Percentiles rank a stretch among this genome's conserved stretches.
These are phyloP conservation scores for Wickerhamiella allomyrinae DNA, from an alignment of 805 yeast species.

Conservation along the genomic window DNA sequence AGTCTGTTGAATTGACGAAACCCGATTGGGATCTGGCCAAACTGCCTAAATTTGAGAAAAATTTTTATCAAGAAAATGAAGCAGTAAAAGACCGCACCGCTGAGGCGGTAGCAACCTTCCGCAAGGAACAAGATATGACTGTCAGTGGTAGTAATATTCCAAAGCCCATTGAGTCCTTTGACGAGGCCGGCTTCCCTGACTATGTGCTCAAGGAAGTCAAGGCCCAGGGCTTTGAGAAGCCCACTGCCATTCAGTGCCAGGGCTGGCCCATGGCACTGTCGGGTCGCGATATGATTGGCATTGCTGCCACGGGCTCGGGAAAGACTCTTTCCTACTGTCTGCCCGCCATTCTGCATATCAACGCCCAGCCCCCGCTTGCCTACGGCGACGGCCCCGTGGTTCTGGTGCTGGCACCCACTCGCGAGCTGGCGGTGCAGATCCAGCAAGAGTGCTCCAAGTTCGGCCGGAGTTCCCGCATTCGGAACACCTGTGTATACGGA, in stretches of 20 bases:
- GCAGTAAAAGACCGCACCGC: slow-evolving; percentile 62
- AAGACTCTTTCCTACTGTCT: slow-evolving; percentile 93
- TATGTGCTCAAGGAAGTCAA: slow-evolving; percentile 81
- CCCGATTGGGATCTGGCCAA: slow-evolving; percentile 72
- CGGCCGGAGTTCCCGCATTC: slow-evolving; percentile 79
- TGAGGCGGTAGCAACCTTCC: slow-evolving; percentile 56
- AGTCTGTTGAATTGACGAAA: slow-evolving; percentile 30
- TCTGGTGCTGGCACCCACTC: slow-evolving; percentile 90
- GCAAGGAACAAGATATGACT: slow-evolving; percentile 77
- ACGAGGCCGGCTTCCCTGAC: slow-evolving; percentile 96
- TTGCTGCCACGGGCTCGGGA: slow-evolving; percentile 98
- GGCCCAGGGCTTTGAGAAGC: slow-evolving; percentile 82
- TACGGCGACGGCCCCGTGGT: slow-evolving; percentile 98
- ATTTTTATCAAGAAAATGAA: slow-evolving; percentile 81
- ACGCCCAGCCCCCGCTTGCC: slow-evolving; percentile 87
- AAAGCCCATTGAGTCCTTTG: slow-evolving; percentile 81
- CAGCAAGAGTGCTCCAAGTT: slow-evolving; percentile 93
- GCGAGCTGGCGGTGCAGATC: slow-evolving; percentile 97
- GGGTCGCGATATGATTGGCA: slow-evolving; percentile 98
- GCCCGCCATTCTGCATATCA: slow-evolving; percentile 94
- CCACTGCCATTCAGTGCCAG: slow-evolving; percentile 96
- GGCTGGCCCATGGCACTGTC: slow-evolving; percentile 99
- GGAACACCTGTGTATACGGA: slow-evolving; percentile 92
- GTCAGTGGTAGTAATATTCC: slow-evolving; percentile 75
- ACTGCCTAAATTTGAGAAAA: slow-evolving; percentile 84